These are phyloP conservation scores for Penicillium concentricum DNA, from an alignment of 2,329 filamentous ascomycete species.

Conservation along the genomic window DNA sequence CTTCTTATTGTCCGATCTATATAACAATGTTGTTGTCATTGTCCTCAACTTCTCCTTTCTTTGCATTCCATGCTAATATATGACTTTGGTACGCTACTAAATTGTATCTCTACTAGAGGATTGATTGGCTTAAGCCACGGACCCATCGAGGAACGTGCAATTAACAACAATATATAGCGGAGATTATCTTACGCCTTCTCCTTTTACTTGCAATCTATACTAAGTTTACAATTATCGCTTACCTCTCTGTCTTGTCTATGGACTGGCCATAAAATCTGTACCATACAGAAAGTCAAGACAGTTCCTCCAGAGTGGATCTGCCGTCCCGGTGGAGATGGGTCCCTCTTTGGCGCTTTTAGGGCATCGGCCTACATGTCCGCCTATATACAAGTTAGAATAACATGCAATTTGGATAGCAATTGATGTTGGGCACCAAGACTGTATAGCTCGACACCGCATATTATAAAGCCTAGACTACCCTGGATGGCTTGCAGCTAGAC, in stretches of 20 bases:
- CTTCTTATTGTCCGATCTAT: background rate
- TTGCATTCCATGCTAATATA: too few relatives aligned
- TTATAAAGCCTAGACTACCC: constrained; percentile 12
- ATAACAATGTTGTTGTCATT: background rate
- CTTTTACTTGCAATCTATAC: background rate
- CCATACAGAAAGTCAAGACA: background rate
- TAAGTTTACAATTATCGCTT: background rate
- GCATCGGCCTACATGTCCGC: constrained; percentile 9
- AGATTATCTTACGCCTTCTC: background rate
- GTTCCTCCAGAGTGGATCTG: constrained; percentile 17
- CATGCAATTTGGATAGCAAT: background rate
- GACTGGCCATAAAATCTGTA: background rate
- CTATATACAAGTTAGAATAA: background rate
- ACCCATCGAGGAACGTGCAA: constrained; percentile 9
- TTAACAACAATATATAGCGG: background rate
- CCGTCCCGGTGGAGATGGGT: constrained; percentile 13
- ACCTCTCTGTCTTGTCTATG: background rate
- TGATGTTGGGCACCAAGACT: constrained; percentile 10
- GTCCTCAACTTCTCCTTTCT: background rate
- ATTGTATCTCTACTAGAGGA: background rate
- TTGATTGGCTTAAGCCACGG: constrained; percentile 16
- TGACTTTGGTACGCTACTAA: constrained; percentile 20
- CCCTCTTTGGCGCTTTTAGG: constrained; percentile 9
- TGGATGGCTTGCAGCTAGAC: constrained; percentile 20
- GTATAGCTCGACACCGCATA: constrained; percentile 2